Evolutionary conservation across 176 grass and related monocot genomes (phyloP).

Genomic region (Oryza australiensis): DNA sequence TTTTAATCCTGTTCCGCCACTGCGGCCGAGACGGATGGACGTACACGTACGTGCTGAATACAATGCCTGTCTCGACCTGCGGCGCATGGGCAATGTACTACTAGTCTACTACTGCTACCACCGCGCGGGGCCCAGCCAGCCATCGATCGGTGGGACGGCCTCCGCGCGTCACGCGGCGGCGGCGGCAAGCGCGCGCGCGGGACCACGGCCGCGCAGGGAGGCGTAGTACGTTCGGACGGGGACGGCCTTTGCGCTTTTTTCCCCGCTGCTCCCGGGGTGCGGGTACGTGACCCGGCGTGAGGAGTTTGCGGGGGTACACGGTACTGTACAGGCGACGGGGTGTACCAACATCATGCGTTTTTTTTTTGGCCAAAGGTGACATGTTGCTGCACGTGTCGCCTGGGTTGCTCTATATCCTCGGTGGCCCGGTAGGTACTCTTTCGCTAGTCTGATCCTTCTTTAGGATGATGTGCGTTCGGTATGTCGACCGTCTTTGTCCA

Average conservation of each 20-base stretch:
- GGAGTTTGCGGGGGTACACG: not conserved
- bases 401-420: not conserved
- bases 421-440: not conserved
- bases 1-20: too few species aligned
- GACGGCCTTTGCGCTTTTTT: slow-evolving; percentile 6
- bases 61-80: not conserved
- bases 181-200: not conserved
- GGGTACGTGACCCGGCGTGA: not conserved
- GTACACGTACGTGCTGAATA: not conserved
- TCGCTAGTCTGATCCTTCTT: not conserved
- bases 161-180: not conserved
- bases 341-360: not conserved
- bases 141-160: not conserved
- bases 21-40: too few species aligned
- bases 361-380: not conserved
- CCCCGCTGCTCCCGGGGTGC: slow-evolving; percentile 8
- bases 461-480: not conserved
- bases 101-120: not conserved
- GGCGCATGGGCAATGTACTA: not conserved
- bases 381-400: not conserved
- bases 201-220: not conserved
- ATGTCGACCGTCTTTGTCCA: not conserved
- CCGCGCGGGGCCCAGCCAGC: not conserved
- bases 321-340: not conserved
- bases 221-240: slow-evolving; percentile 3